Base-by-base conservation (phyloP, 495 filamentous ascomycete genomes). In the Darksidea phi region DNA sequence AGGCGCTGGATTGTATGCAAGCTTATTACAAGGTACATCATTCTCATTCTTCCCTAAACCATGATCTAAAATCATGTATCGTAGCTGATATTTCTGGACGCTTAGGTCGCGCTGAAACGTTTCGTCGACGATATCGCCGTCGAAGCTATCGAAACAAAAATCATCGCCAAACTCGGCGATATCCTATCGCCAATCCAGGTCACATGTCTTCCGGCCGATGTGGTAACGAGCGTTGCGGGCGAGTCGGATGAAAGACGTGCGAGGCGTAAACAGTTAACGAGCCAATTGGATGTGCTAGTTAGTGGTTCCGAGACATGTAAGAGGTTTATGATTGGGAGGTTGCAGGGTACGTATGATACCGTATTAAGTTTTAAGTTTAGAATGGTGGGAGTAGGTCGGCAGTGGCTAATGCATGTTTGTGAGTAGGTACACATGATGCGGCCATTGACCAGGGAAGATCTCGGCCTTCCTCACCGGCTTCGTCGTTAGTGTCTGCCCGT, bases 121-220 rank as follows among this genome's bases (percentile, higher is more conserved):
- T 86, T 89, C 66, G 71, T 85, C n/a, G 83, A 89, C 37, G 82
- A 87, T 43, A 61, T 88, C 24, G 76, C 36, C 36, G 36, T 38
- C 36, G 36, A 50, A 50, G 48, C 48, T 32, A 50, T 57, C 41
- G 54, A 57, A 57, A 28, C 11, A 21, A 57, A 57, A 6, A 46
- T 57, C 38, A 57, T 57, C 38, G 20, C 41, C 38, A 46, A 25
- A 17, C 54, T 73, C 20, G 8, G 34, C 12, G 41, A 61, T 20
- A 61, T 74, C 21, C 61, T 76, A 37, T 63, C 70, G 20, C 74
- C 73, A 13, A 48, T 65, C 51, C 52, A 49, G 41, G 64, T 55
- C 34, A 77, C 71, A 48, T 52, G 72, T 1, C 80, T 86, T 76
- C 13, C 74, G 0, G 36, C 68, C 1, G 72, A 79, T 5, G 67